Conservation (phyloP, 2,329 filamentous ascomycete species). For the Stachybotrys echinatus region DNA sequence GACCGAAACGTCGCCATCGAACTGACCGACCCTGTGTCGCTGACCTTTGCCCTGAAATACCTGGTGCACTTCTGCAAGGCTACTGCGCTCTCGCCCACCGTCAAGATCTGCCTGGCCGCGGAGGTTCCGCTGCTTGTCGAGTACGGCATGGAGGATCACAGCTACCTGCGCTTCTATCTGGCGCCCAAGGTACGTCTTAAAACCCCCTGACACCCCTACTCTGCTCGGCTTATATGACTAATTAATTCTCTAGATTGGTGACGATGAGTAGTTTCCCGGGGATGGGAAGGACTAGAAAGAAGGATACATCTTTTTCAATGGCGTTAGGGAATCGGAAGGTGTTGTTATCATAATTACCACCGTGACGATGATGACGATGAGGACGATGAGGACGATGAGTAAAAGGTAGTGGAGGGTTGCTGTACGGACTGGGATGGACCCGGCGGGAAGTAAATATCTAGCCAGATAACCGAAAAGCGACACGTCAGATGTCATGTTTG, state of each 20-base stretch:
- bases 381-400: no score
- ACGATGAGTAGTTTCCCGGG: constrained; percentile 26
- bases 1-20: constrained; percentile 82
- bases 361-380: no score
- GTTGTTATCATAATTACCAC: neutral
- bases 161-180: constrained; percentile 94
- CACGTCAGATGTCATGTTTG: neutral
- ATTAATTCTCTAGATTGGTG: constrained; percentile 26
- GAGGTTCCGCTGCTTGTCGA: constrained; percentile 96
- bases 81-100: constrained; percentile 70
- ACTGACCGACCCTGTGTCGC: constrained; percentile 83
- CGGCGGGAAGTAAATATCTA: neutral
- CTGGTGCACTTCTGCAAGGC: constrained; percentile 99
- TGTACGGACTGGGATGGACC: neutral
- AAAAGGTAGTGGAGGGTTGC: neutral
- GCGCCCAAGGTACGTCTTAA: constrained; percentile 77
- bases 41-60: constrained; percentile 99
- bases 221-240: neutral
- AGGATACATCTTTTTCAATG: neutral
- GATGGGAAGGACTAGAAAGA: neutral
- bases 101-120: constrained; percentile 91
- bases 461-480: neutral
- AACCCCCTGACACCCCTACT: neutral
- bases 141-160: constrained; percentile 65
- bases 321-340: neutral